These are phyloP conservation scores for Cystofilobasidium macerans DNA, from an alignment of 768 basidiomycete genomes.

Conservation along the genomic window DNA sequence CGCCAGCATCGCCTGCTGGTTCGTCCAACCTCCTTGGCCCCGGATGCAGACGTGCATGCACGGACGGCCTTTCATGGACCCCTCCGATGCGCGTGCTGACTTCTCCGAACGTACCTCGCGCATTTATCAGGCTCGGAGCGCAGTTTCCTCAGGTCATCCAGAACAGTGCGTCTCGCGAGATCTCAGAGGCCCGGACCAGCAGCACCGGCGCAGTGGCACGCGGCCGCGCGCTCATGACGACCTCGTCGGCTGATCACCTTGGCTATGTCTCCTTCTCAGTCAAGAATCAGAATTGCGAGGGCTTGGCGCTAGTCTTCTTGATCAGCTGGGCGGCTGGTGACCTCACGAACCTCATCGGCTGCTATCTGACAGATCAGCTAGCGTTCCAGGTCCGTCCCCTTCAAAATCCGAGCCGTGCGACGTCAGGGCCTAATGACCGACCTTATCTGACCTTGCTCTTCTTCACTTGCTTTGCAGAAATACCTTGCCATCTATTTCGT, in stretches of 20 bases:
- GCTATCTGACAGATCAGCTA: constrained; percentile 79
- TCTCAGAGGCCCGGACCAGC: no score
- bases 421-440: neutral
- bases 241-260: neutral
- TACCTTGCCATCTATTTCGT: constrained; percentile 88
- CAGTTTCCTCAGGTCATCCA: constrained; percentile 29
- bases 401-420: constrained; percentile 3
- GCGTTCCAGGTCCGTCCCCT: constrained; percentile 69
- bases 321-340: constrained; percentile 83
- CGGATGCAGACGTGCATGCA: no score
- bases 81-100: no score
- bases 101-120: neutral
- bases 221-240: neutral
- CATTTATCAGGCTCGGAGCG: constrained; percentile 1
- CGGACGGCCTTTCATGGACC: no score
- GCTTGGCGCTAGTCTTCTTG: constrained; percentile 85
- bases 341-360: constrained; percentile 75
- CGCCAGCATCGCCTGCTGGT: constrained; percentile 10
- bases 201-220: no score
- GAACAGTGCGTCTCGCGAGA: constrained; percentile 29
- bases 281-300: constrained; percentile 60
- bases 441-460: neutral
- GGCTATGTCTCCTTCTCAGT: neutral
- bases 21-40: no score
- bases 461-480: constrained; percentile 45